Base-by-base conservation (phyloP, 257 asterid genomes). In the Gardenia jasminoides region DNA sequence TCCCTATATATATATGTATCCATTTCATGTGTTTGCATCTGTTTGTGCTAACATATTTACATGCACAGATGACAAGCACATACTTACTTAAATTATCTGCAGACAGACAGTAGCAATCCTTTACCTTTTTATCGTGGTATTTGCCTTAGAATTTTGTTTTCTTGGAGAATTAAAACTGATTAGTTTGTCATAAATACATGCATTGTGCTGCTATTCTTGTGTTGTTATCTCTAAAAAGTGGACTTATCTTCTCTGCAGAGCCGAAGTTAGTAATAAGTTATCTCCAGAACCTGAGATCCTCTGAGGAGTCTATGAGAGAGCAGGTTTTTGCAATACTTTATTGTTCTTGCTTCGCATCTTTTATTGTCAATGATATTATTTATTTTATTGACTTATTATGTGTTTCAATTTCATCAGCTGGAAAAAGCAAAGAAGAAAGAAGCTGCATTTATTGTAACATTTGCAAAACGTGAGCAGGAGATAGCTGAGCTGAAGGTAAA, bases 401-500 rank as follows among this genome's bases (percentile, higher is more conserved):
- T 46, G 12, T 48, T 70, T 81, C 24, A 78, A 77, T 80, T 76
- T 68, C 67, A 68, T 88, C 83, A 96, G 99, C 90, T 96, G 80
- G 99, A 93, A 78, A 93, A 91, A 82, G 97, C 97, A 52, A 96
- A 91, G 92, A 93, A 92, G 84, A 96, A 93, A 83, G 99, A 96
- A 86, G 98, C 97, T 74, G 99, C 97, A 70, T 93, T 94, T 86
- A 93, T 96, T 76, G 95, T 96, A 78, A 93, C 98, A 54, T 93
- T 96, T 89, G 97, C 97, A 20, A 96, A 96, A 83, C 91, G 99
- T 78, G 99, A 96, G 87, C 99, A 92, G 87, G 99, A 96, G 92
- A 96, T 96, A 86, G 96, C 99, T 82, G 99, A 96, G 80, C 84
- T 96, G 90, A 96, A 95, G 99, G 99, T 92, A 75, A 70, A 84